A percentile compares a stretch with the other conserved stretches of the same genome.
These are phyloP conservation scores for Mycena rebaudengoi DNA, from an alignment of 768 basidiomycete genomes.

Conservation along the genomic window DNA sequence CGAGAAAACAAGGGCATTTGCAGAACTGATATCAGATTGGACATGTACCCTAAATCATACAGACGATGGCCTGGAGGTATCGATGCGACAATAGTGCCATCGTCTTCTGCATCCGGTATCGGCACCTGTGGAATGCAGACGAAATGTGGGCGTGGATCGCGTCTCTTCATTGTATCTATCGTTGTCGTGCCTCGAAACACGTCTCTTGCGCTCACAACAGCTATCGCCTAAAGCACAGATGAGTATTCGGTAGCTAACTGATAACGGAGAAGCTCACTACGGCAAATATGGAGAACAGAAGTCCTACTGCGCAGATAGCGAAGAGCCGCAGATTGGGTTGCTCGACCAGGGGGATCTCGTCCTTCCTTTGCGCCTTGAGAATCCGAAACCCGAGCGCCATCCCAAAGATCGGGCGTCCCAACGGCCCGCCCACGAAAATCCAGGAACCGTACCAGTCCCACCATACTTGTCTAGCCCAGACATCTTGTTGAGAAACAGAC, in stretches of 20 bases:
- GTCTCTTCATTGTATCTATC: conserved; percentile 36
- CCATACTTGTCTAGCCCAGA: conserved; percentile 44
- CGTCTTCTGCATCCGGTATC: neutral
- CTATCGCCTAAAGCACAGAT: conserved; percentile 30
- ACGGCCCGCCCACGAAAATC: conserved; percentile 52
- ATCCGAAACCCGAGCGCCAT: conserved; percentile 45
- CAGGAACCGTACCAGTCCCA: conserved; percentile 56
- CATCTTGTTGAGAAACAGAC: conserved; percentile 35
- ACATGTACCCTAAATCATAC: conserved; percentile 46
- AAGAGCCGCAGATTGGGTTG: conserved; percentile 47
- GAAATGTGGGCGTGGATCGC: conserved; percentile 15
- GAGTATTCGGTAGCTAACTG: neutral
- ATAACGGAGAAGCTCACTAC: conserved; percentile 32
- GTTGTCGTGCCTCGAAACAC: conserved; percentile 46
- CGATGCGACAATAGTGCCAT: conserved; percentile 20
- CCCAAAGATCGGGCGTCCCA: conserved; percentile 52
- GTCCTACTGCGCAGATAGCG: conserved; percentile 31
- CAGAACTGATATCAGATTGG: conserved; percentile 42
- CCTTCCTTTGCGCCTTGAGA: conserved; percentile 29
- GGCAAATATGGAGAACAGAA: conserved; percentile 45
- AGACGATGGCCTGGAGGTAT: conserved; percentile 39
- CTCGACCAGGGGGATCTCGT: conserved; percentile 39
- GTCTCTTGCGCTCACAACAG: conserved; percentile 32
- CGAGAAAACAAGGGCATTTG: conserved; percentile 24
- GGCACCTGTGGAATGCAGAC: conserved; percentile 34